Evolutionary conservation across 352 stramenopile genomes (phyloP).

Genomic region (Phytophthora palmivora): DNA sequence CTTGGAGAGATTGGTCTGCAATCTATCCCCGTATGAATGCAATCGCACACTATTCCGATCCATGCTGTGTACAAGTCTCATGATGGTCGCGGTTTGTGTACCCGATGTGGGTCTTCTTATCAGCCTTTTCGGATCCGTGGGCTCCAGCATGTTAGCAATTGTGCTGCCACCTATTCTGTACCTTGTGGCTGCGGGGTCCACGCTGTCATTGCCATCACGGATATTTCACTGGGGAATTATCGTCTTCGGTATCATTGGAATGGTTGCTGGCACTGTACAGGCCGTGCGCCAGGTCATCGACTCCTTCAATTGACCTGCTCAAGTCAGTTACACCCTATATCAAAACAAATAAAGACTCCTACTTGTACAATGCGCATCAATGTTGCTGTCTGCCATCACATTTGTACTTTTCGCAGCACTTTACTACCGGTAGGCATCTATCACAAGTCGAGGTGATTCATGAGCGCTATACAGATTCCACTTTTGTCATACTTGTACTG

Average conservation of each 20-base stretch:
- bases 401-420: too few species aligned
- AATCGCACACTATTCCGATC: constrained; percentile 82
- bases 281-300: constrained; percentile 55
- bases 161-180: constrained; percentile 79
- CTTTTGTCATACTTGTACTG: too few species aligned
- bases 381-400: neutral
- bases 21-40: constrained; percentile 75
- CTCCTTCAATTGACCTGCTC: constrained; percentile 40
- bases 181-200: constrained; percentile 43
- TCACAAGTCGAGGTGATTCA: too few species aligned
- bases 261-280: constrained; percentile 71
- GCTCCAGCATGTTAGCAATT: constrained; percentile 84
- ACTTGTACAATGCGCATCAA: constrained; percentile 15
- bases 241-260: constrained; percentile 62
- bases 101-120: constrained; percentile 79
- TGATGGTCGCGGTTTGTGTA: constrained; percentile 78
- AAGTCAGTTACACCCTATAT: constrained; percentile 22
- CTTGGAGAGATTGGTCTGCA: constrained; percentile 57
- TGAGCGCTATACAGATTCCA: too few species aligned
- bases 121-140: constrained; percentile 80
- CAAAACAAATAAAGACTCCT: constrained; percentile 20
- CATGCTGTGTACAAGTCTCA: constrained; percentile 82
- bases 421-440: too few species aligned
- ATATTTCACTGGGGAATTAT: constrained; percentile 60
- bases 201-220: constrained; percentile 46